A percentile compares a stretch with the other conserved stretches of the same genome.
These are phyloP conservation scores for Polygonum aviculare DNA, from an alignment of 148 eudicot species.

Conservation along the genomic window DNA sequence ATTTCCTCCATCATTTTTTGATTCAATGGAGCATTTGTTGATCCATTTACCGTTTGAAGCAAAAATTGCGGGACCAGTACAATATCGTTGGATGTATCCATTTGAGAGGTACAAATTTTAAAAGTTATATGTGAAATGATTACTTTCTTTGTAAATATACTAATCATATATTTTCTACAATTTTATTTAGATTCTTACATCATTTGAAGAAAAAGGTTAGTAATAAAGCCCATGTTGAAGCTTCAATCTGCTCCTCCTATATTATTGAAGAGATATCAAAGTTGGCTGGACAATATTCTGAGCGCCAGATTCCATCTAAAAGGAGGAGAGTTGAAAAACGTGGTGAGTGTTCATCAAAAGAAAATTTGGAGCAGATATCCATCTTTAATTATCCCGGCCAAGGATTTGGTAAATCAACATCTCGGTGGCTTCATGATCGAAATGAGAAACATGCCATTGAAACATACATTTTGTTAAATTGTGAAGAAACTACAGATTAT, in stretches of 20 bases:
- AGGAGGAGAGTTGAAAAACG: background rate
- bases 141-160: no score
- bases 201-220: background rate
- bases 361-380: background rate
- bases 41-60: background rate
- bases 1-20: conserved; percentile 15
- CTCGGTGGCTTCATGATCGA: background rate
- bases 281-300: background rate
- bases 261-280: background rate
- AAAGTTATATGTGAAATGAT: background rate
- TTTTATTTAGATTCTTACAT: background rate
- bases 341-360: background rate
- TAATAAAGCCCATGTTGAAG: background rate
- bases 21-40: background rate
- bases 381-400: background rate
- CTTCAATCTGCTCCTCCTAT: background rate
- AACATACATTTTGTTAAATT: background rate
- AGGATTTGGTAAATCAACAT: background rate
- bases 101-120: conserved; percentile 19
- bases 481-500: background rate
- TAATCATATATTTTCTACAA: background rate
- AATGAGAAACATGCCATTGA: background rate
- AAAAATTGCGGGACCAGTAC: background rate
- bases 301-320: background rate
- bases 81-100: conserved; percentile 17